A percentile compares a stretch with the other conserved stretches of the same genome.
These are phyloP conservation scores for Phlegmacium glaucopus DNA, from an alignment of 768 basidiomycete genomes.

Conservation along the genomic window DNA sequence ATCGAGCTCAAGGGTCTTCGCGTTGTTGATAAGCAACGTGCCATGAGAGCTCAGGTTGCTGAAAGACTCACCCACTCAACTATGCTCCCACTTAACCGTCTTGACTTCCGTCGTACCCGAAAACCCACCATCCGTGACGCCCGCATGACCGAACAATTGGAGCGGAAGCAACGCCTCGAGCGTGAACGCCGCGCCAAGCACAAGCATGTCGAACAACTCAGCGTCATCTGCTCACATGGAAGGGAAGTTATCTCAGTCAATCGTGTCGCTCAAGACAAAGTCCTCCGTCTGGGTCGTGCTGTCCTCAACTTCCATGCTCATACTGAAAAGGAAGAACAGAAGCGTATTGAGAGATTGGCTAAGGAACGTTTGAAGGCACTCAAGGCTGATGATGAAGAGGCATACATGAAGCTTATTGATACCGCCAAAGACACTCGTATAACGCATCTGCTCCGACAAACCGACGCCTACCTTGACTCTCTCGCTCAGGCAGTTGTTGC, in stretches of 20 bases:
- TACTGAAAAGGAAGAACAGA: slow-evolving; percentile 98
- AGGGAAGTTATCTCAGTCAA: slow-evolving; percentile 68
- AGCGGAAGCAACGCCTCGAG: slow-evolving; percentile 88
- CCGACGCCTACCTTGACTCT: slow-evolving; percentile 91
- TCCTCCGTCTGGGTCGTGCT: slow-evolving; percentile 73
- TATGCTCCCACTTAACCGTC: slow-evolving; percentile 85
- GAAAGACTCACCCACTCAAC: slow-evolving; percentile 86
- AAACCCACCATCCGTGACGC: slow-evolving; percentile 89
- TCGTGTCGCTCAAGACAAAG: slow-evolving; percentile 58
- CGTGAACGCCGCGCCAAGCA: slow-evolving; percentile 93
- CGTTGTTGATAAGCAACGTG: slow-evolving; percentile 88
- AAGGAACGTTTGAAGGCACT: slow-evolving; percentile 98
- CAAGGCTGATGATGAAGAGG: slow-evolving; percentile 98
- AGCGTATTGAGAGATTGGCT: slow-evolving; percentile 89
- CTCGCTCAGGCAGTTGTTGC: slow-evolving; percentile 91
- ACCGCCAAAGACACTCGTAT: slow-evolving; percentile 99
- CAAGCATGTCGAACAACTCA: slow-evolving; percentile 93
- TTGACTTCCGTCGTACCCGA: slow-evolving; percentile 83
- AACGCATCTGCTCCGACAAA: slow-evolving; percentile 92
- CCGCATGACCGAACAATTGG: slow-evolving; percentile 82
- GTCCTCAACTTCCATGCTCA: slow-evolving; percentile 82
- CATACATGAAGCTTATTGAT: slow-evolving; percentile 98
- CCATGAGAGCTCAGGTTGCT: slow-evolving; percentile 79
- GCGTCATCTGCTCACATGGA: slow-evolving; percentile 82
- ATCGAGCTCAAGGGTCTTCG: slow-evolving; percentile 92